Base-by-base conservation (phyloP, 2,329 filamentous ascomycete species). In the Arthrobotrys musiformis region DNA sequence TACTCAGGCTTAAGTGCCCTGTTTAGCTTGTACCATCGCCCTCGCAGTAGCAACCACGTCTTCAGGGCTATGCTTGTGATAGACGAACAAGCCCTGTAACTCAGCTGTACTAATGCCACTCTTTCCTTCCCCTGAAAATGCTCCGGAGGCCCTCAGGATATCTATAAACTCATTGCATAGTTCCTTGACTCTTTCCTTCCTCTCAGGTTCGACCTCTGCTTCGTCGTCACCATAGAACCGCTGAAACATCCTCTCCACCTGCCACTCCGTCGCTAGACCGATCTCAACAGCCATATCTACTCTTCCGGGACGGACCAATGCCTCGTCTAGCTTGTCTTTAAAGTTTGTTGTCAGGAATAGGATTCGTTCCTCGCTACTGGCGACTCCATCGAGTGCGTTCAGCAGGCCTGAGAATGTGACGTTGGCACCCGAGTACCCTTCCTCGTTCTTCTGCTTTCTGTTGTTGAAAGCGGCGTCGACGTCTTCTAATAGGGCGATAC, bases 311-410 rank as follows among this genome's bases (percentile, higher is more conserved):
- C 95, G 88, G 56, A 98, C 93, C 46, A 99, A 85, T 2, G 95
- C 95, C 77, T 93, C 91, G 81, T 97, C 93, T 1, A 98, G 87
- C 44, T 93, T 88, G 79, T 97, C 93, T 40, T 97, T 90, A 82
- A 97, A 93, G 82, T 99, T 99, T 19, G 94, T 97, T 1, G 95
- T 99, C 79, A 97, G 86, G 83, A 99, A 97, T 0, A 96, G 90
- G 78, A 99, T 92, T 64, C 95, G 89, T 85, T 98, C 94, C 83
- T 98, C 95, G 11, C 93, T 93, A 62, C 94, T 96, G 5, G 93
- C 93, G n/a, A 98, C 90, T 0, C 95, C 95, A 79, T 99, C 95
- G 13, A 94, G 84, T 0, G 92, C 91, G 81, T 94, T 94, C 40
- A 98, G 85, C 19, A 98, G 85, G 0, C 94, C 94, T 0, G 94